Percentiles rank a stretch among this genome's conserved stretches.
phyloP scores from a whole-genome alignment of 345 rosid species.

The Leavenworthia alabamica region DNA sequence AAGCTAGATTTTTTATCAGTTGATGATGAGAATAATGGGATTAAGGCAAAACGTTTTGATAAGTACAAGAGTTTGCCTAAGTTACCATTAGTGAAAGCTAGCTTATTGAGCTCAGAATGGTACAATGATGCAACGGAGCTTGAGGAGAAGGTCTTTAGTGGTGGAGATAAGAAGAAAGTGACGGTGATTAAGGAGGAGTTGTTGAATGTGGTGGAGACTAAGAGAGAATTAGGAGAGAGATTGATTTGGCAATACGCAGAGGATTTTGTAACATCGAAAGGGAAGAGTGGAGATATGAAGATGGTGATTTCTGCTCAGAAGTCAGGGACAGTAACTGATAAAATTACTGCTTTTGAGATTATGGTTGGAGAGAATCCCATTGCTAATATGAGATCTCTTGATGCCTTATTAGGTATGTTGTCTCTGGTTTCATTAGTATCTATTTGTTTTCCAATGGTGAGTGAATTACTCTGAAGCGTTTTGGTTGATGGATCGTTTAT shows the following conservation, averaged over 20 bases:
- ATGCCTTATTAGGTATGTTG: slow-evolving; percentile 74
- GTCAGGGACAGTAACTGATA: slow-evolving; percentile 92
- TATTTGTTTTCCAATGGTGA: background rate
- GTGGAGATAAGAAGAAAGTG: slow-evolving; percentile 24
- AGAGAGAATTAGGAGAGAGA: slow-evolving; percentile 74
- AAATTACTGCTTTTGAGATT: slow-evolving; percentile 81
- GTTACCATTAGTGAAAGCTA: slow-evolving; percentile 69
- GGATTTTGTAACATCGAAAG: slow-evolving; percentile 62
- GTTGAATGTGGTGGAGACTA: slow-evolving; percentile 50
- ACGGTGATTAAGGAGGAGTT: slow-evolving; percentile 45
- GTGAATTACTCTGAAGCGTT: background rate
- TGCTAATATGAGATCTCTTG: slow-evolving; percentile 87
- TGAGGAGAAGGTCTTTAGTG: slow-evolving; percentile 66
- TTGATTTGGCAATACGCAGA: slow-evolving; percentile 66
- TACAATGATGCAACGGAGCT: slow-evolving; percentile 62
- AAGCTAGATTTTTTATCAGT: slow-evolving; percentile 56
- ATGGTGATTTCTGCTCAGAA: slow-evolving; percentile 79
- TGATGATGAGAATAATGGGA: slow-evolving; percentile 28
- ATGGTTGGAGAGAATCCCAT: slow-evolving; percentile 84
- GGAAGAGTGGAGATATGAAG: slow-evolving; percentile 76
- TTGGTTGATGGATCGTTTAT: background rate
- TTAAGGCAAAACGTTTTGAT: slow-evolving; percentile 28
- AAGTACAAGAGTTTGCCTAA: slow-evolving; percentile 57
- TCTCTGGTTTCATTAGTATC: background rate
- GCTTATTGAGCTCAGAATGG: slow-evolving; percentile 58